phyloP scores from a whole-genome alignment of 768 basidiomycete genomes.

The Pholiota conissans region DNA sequence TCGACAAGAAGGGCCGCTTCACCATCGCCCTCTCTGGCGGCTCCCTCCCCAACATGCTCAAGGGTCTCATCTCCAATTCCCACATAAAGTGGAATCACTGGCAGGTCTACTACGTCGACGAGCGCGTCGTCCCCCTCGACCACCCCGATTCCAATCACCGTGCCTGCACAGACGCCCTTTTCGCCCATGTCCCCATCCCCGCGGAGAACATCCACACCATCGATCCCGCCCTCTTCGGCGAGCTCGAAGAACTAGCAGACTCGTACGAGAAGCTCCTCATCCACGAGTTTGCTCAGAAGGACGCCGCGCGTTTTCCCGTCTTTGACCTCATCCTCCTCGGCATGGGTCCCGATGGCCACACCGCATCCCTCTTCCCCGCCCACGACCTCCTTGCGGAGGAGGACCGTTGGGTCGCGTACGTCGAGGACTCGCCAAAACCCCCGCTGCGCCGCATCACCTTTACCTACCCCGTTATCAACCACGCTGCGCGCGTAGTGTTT shows the following conservation, averaged over 20 bases:
- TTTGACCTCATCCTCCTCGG: constrained; percentile 98
- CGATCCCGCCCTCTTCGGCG: constrained; percentile 63
- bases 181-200: constrained; percentile 82
- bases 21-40: constrained; percentile 94
- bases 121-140: constrained; percentile 92
- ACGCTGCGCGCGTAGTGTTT: constrained; percentile 85
- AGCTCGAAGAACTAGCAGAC: constrained; percentile 80
- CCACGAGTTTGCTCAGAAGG: constrained; percentile 86
- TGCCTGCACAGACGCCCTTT: constrained; percentile 72
- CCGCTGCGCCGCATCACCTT: constrained; percentile 89
- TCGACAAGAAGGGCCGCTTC: constrained; percentile 88
- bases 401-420: constrained; percentile 92
- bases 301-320: constrained; percentile 93
- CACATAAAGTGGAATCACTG: constrained; percentile 93
- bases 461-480: constrained; percentile 89
- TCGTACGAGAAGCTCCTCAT: constrained; percentile 86
- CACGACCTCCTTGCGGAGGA: constrained; percentile 82
- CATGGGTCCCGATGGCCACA: constrained; percentile 98
- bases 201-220: constrained; percentile 78
- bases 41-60: constrained; percentile 81
- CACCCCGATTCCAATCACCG: constrained; percentile 90
- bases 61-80: constrained; percentile 60
- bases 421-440: constrained; percentile 94
- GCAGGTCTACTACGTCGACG: constrained; percentile 98
- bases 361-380: constrained; percentile 95